Conservation (phyloP, 1,284 basidiomycete genomes). For the Apiotrichum gracile region DNA sequence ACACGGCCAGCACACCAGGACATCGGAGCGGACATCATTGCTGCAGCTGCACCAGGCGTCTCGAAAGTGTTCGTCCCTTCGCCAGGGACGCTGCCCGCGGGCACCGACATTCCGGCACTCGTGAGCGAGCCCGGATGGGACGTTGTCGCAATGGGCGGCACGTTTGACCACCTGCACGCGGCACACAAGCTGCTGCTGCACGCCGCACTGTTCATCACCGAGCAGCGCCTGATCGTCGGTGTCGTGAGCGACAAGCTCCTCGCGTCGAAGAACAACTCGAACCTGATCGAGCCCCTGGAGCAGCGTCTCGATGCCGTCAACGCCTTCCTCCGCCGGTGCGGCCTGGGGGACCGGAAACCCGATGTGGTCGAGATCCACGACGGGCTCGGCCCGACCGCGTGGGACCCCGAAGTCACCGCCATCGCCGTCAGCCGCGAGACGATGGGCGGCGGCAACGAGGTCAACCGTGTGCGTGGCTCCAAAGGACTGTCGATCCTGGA, state of each 20-base stretch:
- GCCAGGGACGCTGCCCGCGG: not conserved
- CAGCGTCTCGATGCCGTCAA: slow-evolving; percentile 56
- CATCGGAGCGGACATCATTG: slow-evolving; percentile 2
- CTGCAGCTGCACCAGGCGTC: not conserved
- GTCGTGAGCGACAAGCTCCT: slow-evolving; percentile 72
- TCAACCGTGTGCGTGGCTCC: slow-evolving; percentile 29
- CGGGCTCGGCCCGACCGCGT: slow-evolving; percentile 79
- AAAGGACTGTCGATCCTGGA: slow-evolving; percentile 56
- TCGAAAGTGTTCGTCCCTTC: not conserved
- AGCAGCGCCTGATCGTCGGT: slow-evolving; percentile 77
- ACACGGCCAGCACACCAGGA: not conserved
- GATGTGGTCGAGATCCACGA: slow-evolving; percentile 68
- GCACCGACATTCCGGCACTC: not conserved
- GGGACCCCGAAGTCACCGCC: slow-evolving; percentile 75
- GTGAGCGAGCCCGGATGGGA: slow-evolving; percentile 14
- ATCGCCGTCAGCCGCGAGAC: slow-evolving; percentile 85
- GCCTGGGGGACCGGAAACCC: slow-evolving; percentile 1
- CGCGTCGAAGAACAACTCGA: slow-evolving; percentile 63
- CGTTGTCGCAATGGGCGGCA: slow-evolving; percentile 59
- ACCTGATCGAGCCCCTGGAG: slow-evolving; percentile 63
- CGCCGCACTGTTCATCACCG: slow-evolving; percentile 77
- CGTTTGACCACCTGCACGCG: slow-evolving; percentile 95
- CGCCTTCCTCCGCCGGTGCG: slow-evolving; percentile 53
- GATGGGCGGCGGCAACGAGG: slow-evolving; percentile 58
- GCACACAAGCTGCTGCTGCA: slow-evolving; percentile 96